Conservation (phyloP, 2,329 filamentous ascomycete genomes). For the Tolypocladium album region DNA sequence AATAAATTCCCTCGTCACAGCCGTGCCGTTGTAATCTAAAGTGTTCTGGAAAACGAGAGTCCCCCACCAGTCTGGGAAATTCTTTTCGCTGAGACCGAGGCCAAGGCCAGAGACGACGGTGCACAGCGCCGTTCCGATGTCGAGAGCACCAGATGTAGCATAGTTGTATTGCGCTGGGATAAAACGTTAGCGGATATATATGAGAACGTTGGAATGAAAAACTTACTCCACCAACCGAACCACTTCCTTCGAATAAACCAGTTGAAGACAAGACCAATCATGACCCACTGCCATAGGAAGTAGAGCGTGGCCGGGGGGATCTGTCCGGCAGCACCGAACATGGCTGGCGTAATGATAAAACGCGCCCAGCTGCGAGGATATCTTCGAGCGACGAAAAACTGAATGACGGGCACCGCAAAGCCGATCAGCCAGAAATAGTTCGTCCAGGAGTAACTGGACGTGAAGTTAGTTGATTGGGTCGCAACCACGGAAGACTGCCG, state of each 20-base stretch:
- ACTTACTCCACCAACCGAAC: constrained; percentile 43
- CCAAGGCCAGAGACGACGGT: constrained; percentile 41
- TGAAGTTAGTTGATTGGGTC: not conserved
- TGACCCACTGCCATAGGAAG: constrained; percentile 42
- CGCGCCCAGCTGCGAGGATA: constrained; percentile 34
- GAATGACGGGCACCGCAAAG: constrained; percentile 31
- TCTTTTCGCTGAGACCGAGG: constrained; percentile 31
- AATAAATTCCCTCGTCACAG: constrained; percentile 15
- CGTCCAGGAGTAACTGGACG: constrained; percentile 27
- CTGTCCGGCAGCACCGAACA: constrained; percentile 38
- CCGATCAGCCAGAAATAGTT: constrained; percentile 48
- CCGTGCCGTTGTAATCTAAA: constrained; percentile 15
- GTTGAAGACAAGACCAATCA: constrained; percentile 45
- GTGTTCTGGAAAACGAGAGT: too few species aligned
- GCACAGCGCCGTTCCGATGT: constrained; percentile 45
- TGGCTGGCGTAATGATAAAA: constrained; percentile 40
- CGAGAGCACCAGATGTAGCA: constrained; percentile 44
- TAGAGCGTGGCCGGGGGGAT: constrained; percentile 46
- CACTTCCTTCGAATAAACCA: constrained; percentile 35
- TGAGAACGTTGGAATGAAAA: too few species aligned
- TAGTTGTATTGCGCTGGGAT: constrained; percentile 38
- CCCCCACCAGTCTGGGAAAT: constrained; percentile 41
- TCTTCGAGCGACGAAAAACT: constrained; percentile 34
- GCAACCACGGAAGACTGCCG: not conserved
- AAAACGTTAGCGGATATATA: not conserved